These are phyloP conservation scores for Blastobotrys peoriensis DNA, from an alignment of 805 yeast species.

Conservation along the genomic window DNA sequence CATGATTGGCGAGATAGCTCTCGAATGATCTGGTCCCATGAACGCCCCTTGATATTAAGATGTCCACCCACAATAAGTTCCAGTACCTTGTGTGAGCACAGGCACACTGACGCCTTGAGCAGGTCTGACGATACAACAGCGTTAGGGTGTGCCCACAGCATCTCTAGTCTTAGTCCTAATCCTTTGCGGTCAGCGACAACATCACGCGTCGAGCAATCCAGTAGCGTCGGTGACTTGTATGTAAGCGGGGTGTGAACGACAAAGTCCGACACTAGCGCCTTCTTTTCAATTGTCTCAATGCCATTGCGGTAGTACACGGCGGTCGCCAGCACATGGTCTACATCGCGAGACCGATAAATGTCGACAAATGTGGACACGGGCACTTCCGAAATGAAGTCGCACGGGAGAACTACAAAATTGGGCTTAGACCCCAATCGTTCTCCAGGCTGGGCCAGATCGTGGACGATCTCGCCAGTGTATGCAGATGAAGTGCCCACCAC, in stretches of 20 bases:
- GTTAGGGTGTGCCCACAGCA: slow-evolving; percentile 84
- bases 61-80: slow-evolving; percentile 40
- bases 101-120: slow-evolving; percentile 66
- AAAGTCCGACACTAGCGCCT: slow-evolving; percentile 59
- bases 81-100: slow-evolving; percentile 51
- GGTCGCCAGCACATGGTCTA: slow-evolving; percentile 58
- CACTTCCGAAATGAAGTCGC: slow-evolving; percentile 88
- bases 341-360: slow-evolving; percentile 67
- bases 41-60: slow-evolving; percentile 18
- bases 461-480: slow-evolving; percentile 20
- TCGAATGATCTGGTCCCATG: slow-evolving; percentile 17
- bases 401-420: slow-evolving; percentile 80
- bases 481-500: slow-evolving; percentile 13
- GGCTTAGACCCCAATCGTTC: slow-evolving; percentile 20
- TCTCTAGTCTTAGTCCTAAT: slow-evolving; percentile 72
- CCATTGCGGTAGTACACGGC: slow-evolving; percentile 69
- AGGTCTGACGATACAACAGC: slow-evolving; percentile 70
- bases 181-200: slow-evolving; percentile 67
- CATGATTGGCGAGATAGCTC: slow-evolving; percentile 15
- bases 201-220: slow-evolving; percentile 68
- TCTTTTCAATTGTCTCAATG: slow-evolving; percentile 73
- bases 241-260: slow-evolving; percentile 36
- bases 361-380: slow-evolving; percentile 88
- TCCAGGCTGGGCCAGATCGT: slow-evolving; percentile 4
- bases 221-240: slow-evolving; percentile 37